Percentiles rank a stretch among this genome's conserved stretches.
Conservation (phyloP, 805 yeast genomes). For the Spathaspora gorwiae region DNA sequence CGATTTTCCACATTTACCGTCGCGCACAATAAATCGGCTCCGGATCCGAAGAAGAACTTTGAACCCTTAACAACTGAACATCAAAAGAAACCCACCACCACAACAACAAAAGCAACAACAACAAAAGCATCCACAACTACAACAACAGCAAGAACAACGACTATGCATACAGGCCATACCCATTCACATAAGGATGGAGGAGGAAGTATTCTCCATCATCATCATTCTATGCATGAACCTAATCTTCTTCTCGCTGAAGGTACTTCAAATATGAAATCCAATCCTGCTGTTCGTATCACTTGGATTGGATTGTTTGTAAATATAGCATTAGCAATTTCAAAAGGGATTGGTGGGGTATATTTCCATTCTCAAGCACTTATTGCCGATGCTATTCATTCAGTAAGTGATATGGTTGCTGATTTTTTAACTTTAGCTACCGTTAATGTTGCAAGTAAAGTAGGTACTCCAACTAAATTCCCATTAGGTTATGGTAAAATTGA, state of each 20-base stretch:
- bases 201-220: conserved; percentile 30
- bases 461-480: conserved; percentile 65
- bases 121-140: neutral
- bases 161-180: conserved; percentile 6
- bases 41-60: neutral
- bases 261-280: conserved; percentile 29
- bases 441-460: conserved; percentile 56
- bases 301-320: conserved; percentile 86
- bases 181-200: conserved; percentile 14
- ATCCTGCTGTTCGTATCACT: conserved; percentile 90
- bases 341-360: conserved; percentile 82
- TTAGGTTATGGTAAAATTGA: conserved; percentile 91
- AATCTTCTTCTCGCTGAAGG: conserved; percentile 33
- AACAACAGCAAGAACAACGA: neutral
- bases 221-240: conserved; percentile 45
- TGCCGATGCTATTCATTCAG: conserved; percentile 93
- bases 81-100: neutral
- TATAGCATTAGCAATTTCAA: conserved; percentile 78
- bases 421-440: conserved; percentile 86
- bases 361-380: conserved; percentile 93
- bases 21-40: neutral
- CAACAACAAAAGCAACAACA: neutral
- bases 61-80: neutral
- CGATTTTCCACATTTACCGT: neutral
- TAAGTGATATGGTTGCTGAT: conserved; percentile 87